phyloP scores from a whole-genome alignment of 1,139 yeast species.

The Yamadazyma jaroonii region DNA sequence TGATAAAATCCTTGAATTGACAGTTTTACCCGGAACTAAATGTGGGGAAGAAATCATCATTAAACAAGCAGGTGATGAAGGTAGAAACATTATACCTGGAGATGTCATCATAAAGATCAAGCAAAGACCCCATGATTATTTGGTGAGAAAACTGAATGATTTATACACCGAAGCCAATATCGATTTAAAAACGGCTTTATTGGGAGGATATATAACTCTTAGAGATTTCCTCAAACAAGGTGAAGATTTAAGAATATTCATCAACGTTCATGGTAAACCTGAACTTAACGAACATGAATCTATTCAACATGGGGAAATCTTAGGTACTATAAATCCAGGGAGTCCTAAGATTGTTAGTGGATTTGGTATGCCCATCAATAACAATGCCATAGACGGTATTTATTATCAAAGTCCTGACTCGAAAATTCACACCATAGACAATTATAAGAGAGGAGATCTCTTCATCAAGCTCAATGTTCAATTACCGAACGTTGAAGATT shows the following conservation, averaged over 20 bases:
- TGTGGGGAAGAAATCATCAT: constrained; percentile 51
- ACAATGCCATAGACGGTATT: constrained; percentile 28
- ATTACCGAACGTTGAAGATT: constrained; percentile 31
- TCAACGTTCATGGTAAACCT: constrained; percentile 38
- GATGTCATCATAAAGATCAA: constrained; percentile 53
- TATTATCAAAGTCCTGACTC: constrained; percentile 15
- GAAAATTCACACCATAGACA: constrained; percentile 12
- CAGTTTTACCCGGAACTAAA: constrained; percentile 51
- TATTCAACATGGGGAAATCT: constrained; percentile 44
- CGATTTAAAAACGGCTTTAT: constrained; percentile 50
- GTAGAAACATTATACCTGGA: constrained; percentile 57
- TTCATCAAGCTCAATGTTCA: constrained; percentile 41
- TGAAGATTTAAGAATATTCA: constrained; percentile 34
- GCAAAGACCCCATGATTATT: constrained; percentile 33
- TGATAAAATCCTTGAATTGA: constrained; percentile 50
- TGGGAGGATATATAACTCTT: constrained; percentile 51
- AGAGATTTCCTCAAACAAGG: constrained; percentile 44
- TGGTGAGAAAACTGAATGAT: constrained; percentile 50
- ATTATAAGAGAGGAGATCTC: constrained; percentile 35
- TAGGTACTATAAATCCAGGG: constrained; percentile 44
- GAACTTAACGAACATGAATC: constrained; percentile 21
- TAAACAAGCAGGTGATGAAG: constrained; percentile 64
- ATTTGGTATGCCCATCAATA: constrained; percentile 65
- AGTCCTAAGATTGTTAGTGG: constrained; percentile 48
- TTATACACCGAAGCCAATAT: constrained; percentile 44